Conservation (phyloP, 73 alveolate species). For the Paraurostyla sp. region DNA sequence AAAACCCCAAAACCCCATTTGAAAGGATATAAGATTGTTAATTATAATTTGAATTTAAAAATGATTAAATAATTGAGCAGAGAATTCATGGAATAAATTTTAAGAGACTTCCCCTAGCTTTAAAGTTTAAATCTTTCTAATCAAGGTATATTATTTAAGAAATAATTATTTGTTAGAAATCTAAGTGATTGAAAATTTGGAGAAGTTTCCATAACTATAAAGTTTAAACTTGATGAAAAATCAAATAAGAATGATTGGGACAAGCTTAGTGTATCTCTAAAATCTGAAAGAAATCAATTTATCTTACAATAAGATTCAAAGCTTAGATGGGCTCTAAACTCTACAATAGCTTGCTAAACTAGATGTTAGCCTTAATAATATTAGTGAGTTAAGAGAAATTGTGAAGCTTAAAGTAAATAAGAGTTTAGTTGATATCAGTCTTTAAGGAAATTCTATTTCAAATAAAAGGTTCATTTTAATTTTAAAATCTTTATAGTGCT, state of each 20-base stretch:
- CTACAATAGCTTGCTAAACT: background rate
- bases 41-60: background rate
- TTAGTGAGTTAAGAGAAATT: slow-evolving; percentile 31
- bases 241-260: background rate
- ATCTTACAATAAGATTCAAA: background rate
- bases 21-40: no score
- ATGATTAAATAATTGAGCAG: background rate
- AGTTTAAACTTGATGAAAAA: background rate
- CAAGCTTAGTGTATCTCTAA: slow-evolving; percentile 19
- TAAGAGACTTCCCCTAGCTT: background rate
- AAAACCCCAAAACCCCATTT: slow-evolving; percentile 5
- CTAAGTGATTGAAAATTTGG: slow-evolving; percentile 26
- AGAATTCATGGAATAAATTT: background rate
- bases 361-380: slow-evolving; percentile 2
- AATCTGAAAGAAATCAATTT: slow-evolving; percentile 10
- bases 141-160: background rate
- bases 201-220: background rate
- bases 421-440: background rate
- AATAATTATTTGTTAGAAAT: background rate
- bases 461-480: background rate
- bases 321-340: slow-evolving; percentile 21
- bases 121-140: background rate
- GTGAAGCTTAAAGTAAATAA: slow-evolving; percentile 19
- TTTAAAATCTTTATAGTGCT: background rate
- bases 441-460: slow-evolving; percentile 26